A percentile compares a stretch with the other conserved stretches of the same genome.
Conservation (phyloP, 2,329 filamentous ascomycete species). For the Diaporthe ampelina region DNA sequence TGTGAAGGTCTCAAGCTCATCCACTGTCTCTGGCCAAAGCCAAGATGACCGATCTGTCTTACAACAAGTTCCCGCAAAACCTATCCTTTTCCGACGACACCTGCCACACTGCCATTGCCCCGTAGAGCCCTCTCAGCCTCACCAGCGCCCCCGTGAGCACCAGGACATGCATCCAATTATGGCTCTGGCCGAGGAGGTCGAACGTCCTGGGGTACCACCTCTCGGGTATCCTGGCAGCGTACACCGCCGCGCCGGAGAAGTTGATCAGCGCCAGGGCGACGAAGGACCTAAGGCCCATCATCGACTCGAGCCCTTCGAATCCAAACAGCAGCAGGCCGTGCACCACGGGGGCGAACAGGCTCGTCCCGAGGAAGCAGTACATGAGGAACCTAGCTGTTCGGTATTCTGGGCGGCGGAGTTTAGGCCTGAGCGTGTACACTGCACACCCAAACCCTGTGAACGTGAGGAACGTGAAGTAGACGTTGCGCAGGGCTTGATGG, state of each 20-base stretch:
- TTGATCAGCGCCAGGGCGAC: neutral
- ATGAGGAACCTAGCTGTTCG: neutral
- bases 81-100: neutral
- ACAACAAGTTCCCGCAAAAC: neutral
- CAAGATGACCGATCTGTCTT: neutral
- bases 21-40: too few species aligned
- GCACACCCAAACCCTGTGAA: neutral
- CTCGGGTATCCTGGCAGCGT: constrained; percentile 9
- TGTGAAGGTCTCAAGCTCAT: neutral
- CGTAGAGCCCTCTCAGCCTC: neutral
- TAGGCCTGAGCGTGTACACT: neutral
- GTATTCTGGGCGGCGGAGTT: neutral
- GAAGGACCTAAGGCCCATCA: neutral
- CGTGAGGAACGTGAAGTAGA: neutral
- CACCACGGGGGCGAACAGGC: neutral
- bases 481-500: neutral
- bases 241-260: constrained; percentile 3
- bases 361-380: neutral
- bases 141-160: neutral
- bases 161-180: constrained; percentile 7
- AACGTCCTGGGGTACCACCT: neutral
- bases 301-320: neutral
- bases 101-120: neutral
- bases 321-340: neutral
- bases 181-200: neutral